phyloP scores from a whole-genome alignment of 805 yeast species.

The Nakazawaea pomicola region DNA sequence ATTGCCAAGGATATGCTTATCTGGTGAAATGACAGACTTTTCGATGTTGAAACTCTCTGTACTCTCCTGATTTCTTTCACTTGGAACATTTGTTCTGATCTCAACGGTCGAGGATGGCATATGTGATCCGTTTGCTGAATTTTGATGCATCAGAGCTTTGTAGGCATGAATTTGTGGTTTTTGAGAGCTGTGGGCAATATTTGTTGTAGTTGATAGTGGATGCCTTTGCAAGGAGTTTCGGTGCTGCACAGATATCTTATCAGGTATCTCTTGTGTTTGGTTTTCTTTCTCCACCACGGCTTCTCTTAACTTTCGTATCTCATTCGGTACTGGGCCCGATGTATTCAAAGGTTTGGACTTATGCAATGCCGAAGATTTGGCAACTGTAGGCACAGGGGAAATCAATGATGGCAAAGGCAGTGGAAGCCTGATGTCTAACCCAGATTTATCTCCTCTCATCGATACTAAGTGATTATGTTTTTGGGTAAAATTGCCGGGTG shows the following conservation, averaged over 20 bases:
- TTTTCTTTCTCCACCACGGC: too few relatives aligned
- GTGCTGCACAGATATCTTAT: too few relatives aligned
- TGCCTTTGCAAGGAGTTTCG: background rate
- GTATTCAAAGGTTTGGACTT: conserved; percentile 6
- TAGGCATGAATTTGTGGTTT: conserved; percentile 1
- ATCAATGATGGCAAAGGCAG: background rate
- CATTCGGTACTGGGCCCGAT: too few relatives aligned
- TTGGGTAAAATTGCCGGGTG: background rate
- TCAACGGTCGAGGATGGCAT: background rate
- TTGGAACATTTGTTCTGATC: background rate
- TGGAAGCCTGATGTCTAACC: conserved; percentile 7
- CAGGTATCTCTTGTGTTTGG: too few relatives aligned
- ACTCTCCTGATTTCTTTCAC: background rate
- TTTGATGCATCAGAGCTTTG: conserved; percentile 8
- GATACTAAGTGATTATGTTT: background rate
- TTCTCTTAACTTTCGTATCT: too few relatives aligned
- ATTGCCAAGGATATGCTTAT: too few relatives aligned
- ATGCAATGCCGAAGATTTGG: background rate
- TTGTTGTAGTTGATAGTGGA: conserved; percentile 2
- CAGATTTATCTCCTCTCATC: background rate
- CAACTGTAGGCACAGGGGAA: background rate
- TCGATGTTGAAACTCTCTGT: too few relatives aligned
- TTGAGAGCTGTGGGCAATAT: background rate
- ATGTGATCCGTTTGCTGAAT: background rate
- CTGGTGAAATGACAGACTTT: too few relatives aligned